Evolutionary conservation across 345 rosid genomes (phyloP).

Genomic region (Sonneratia alba): DNA sequence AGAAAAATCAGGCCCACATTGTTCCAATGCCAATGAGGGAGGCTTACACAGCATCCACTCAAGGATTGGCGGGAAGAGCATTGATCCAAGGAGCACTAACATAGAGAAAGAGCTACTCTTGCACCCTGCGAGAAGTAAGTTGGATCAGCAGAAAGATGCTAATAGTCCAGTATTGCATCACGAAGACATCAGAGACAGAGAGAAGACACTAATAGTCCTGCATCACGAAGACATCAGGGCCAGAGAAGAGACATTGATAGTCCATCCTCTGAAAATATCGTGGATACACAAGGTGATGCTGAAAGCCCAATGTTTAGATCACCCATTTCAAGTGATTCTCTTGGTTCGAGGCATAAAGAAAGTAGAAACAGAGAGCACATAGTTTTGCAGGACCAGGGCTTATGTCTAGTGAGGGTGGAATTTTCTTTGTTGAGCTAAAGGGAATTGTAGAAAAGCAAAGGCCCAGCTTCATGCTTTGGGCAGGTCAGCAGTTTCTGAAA

Average conservation of each 20-base stretch:
- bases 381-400: slow-evolving; percentile 27
- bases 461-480: no score
- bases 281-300: slow-evolving; percentile 28
- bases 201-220: not conserved
- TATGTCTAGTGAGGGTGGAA: slow-evolving; percentile 20
- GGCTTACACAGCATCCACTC: slow-evolving; percentile 17
- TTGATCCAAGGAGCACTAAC: slow-evolving; percentile 16
- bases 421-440: slow-evolving; percentile 42
- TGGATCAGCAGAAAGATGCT: slow-evolving; percentile 24
- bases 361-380: slow-evolving; percentile 24
- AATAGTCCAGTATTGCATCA: slow-evolving; percentile 7
- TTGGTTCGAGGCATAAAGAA: slow-evolving; percentile 33
- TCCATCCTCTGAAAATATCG: slow-evolving; percentile 20
- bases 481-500: no score
- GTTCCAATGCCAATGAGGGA: slow-evolving; percentile 20
- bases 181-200: no score
- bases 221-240: not conserved
- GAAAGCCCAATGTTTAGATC: slow-evolving; percentile 57
- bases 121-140: slow-evolving; percentile 23
- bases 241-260: slow-evolving; percentile 24
- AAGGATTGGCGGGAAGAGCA: slow-evolving; percentile 17
- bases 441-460: slow-evolving; percentile 72
- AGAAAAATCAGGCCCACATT: slow-evolving; percentile 40
- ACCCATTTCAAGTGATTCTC: slow-evolving; percentile 32
- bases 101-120: slow-evolving; percentile 25